Evolutionary conservation across 805 yeast species (phyloP).

Genomic region (Ogataea pini): DNA sequence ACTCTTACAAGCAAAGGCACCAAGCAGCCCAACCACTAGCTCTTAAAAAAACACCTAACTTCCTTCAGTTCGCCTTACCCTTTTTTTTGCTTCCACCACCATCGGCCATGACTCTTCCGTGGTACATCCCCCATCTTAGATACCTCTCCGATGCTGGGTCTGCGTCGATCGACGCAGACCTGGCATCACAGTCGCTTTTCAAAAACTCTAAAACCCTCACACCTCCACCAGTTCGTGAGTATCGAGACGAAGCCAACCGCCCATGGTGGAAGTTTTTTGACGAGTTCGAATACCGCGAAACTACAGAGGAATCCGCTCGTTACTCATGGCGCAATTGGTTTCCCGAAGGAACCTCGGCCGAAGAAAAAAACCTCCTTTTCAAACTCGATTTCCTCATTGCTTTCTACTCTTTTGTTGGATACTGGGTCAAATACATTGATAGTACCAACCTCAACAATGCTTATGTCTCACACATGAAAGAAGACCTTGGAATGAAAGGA

Average conservation of each 20-base stretch:
- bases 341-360: slow-evolving; percentile 47
- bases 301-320: slow-evolving; percentile 33
- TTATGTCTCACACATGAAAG: slow-evolving; percentile 64
- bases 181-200: not conserved
- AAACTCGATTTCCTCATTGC: slow-evolving; percentile 59
- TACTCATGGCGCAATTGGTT: slow-evolving; percentile 59
- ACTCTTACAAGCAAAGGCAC: too few relatives aligned
- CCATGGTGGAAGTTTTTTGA: slow-evolving; percentile 59
- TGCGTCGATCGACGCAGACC: not conserved
- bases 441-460: slow-evolving; percentile 63
- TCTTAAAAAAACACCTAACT: too few relatives aligned
- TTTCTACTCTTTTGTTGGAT: slow-evolving; percentile 57
- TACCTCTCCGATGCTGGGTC: slow-evolving; percentile 7
- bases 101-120: not conserved
- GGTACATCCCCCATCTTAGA: slow-evolving; percentile 17
- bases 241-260: slow-evolving; percentile 54
- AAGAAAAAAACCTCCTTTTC: slow-evolving; percentile 45
- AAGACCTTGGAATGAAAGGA: slow-evolving; percentile 57
- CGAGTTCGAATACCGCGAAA: slow-evolving; percentile 60
- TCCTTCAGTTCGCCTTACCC: too few relatives aligned
- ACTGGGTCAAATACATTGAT: slow-evolving; percentile 71
- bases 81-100: not conserved
- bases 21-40: too few relatives aligned
- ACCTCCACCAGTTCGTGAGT: slow-evolving; percentile 33
- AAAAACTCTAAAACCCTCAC: slow-evolving; percentile 29